Base-by-base conservation (phyloP, 805 yeast species). In the Suhomyces canberraensis region DNA sequence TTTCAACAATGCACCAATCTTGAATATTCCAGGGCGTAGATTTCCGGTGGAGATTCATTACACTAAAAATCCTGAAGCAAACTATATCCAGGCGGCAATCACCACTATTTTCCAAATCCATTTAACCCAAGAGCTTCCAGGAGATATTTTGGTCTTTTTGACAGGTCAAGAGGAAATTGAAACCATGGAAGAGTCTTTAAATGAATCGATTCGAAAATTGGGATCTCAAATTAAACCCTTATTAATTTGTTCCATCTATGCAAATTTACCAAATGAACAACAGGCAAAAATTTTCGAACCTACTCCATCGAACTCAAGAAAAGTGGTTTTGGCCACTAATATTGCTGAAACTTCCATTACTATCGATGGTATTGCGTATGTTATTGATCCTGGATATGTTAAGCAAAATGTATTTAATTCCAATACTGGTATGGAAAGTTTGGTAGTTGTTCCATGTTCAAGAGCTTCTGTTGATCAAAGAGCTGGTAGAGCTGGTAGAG, bases 161-260 rank as follows among this genome's bases (percentile, higher is more conserved):
- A 93, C 98, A 0, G 98, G 98, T 25, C 98, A 93, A 57, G 98
- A 91, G 39, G 98, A 91, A 52, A 93, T 93, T 40, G 98, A 93
- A 50, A 69, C 78, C 2, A 73, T 82, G 74, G 87, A 81, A 31
- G 91, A 84, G 36, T 78, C 76, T 33, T 56, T 90, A 15, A 59
- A 70, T 4, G 90, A 84, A n/a, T 81, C 91, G 0, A 64, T 77
- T 29, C 61, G 60, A 6, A 81, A 77, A 46, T 54, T 90, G 16
- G 90, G 90, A 0, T 56, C 71, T 3, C 72, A 70, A 37, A 73
- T 79, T 46, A 75, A 69, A 18, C 84, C 79, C 16, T 61, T 93
- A 58, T 59, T 86, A 2, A 69, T 91, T 0, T 78, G 95, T 33
- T 95, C 97, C 0, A 89, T 93, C 2, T 93, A 90, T 60, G 93